Conservation (phyloP, 441 rosid species). For the Theobroma grandiflorum region DNA sequence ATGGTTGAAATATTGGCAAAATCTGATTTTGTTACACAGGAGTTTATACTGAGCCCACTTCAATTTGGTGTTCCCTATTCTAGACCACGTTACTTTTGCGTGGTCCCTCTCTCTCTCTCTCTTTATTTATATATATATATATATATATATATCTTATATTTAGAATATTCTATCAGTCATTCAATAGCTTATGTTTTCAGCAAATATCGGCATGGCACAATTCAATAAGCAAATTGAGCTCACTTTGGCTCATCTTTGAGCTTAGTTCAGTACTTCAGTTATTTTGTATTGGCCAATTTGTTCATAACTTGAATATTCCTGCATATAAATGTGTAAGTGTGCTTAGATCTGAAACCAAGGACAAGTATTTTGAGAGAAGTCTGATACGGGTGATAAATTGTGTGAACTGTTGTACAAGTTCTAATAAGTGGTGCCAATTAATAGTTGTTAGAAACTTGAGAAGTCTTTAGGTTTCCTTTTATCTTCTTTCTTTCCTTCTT, state of each 20-base stretch:
- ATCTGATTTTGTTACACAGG: constrained; percentile 64
- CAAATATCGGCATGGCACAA: not conserved
- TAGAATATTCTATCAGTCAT: constrained; percentile 12
- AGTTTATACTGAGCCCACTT: constrained; percentile 90
- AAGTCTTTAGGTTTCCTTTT: not conserved
- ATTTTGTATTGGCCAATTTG: not conserved
- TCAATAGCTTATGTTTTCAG: not conserved
- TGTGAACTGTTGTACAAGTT: not conserved
- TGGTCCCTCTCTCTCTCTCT: constrained; percentile 53
- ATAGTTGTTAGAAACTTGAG: not conserved
- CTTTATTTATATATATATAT: not conserved
- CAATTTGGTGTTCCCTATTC: constrained; percentile 98
- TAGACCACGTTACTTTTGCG: constrained; percentile 93
- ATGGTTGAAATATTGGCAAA: constrained; percentile 71
- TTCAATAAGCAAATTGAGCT: not conserved
- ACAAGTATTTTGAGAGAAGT: not conserved
- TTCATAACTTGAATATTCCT: constrained; percentile 11
- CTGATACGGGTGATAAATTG: not conserved
- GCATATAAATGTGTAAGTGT: not conserved
- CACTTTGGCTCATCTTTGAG: not conserved
- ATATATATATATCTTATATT: not conserved
- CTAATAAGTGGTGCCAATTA: not conserved
- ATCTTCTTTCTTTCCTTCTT: not conserved
- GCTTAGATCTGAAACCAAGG: constrained; percentile 12
- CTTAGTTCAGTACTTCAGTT: not conserved